Base-by-base conservation (phyloP, 2,329 filamentous ascomycete species). In the Ophiocordyceps unilateralis region DNA sequence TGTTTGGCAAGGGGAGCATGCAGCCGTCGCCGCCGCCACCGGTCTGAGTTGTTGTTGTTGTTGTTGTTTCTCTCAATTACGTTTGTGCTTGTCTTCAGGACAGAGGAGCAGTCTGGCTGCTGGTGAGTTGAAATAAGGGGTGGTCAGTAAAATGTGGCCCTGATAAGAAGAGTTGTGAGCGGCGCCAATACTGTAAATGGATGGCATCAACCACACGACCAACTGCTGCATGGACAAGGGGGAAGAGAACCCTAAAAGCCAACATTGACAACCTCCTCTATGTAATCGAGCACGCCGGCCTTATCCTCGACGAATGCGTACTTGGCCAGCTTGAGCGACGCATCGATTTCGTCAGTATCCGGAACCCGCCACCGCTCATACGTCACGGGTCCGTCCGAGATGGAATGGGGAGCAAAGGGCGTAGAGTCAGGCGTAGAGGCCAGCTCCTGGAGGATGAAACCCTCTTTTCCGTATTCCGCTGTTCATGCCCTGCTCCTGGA, bases 401-500 rank as follows among this genome's bases (percentile, higher is more conserved):
- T 45, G n/a, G 43, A 45, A 24, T 45, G 43, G 2, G 43, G 43
- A 11, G 15, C 15, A 45, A 42, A 45, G 4, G 37, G 36, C 4
- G 40, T 42, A 36, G 14, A 20, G 20, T 42, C 30, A 11, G 43
- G 40, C 6, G 39, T 40, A 15, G 42, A 11, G 4, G 40, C 23
- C 34, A 45, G 43, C 23, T 42, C 34, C 17, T 45, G 43, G 17
- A 39, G n/a, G 20, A 45, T 19, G 24, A 24, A 42, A 20, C 43
- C 43, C 24, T 45, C 43, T 36, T 45, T 40, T 26, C 43, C 43
- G 36, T 39, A 45, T n/a, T 11, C 9, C 23, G 2, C 30, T 22
- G 15, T 26, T 42, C 23, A 24, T 22, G 20, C 4, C 7, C 28
- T 30, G 28, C 15, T 45, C 34, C 14, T 39, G 34, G 12, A 42